Evolutionary conservation across 2,329 filamentous ascomycete genomes (phyloP).

Genomic region (Raffaelea albimanens): DNA sequence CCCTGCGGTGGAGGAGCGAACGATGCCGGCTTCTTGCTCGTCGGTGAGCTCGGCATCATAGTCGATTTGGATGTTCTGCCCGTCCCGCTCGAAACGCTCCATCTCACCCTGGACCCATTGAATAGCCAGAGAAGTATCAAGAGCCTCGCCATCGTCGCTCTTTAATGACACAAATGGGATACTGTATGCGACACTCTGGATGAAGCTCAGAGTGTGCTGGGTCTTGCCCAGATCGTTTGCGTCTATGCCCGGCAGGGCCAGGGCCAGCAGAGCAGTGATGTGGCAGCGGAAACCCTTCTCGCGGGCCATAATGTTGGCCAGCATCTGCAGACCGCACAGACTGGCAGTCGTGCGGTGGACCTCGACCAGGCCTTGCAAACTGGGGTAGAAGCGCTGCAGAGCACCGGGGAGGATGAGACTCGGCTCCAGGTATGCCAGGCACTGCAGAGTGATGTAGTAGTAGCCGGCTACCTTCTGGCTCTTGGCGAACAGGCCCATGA

Average conservation of each 20-base stretch:
- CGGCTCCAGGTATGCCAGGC: constrained; percentile 82
- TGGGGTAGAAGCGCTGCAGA: constrained; percentile 91
- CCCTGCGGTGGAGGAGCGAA: constrained; percentile 88
- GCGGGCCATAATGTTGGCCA: constrained; percentile 82
- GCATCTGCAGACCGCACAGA: constrained; percentile 81
- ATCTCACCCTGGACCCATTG: constrained; percentile 93
- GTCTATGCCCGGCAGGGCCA: constrained; percentile 91
- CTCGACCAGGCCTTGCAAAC: constrained; percentile 91
- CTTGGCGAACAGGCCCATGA: constrained; percentile 98
- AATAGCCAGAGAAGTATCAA: constrained; percentile 69
- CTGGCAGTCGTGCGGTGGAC: constrained; percentile 95
- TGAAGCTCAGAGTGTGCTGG: constrained; percentile 85
- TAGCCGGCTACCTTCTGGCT: constrained; percentile 85
- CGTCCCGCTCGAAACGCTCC: constrained; percentile 84
- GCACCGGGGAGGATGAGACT: constrained; percentile 87
- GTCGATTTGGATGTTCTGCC: constrained; percentile 74
- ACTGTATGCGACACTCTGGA: constrained; percentile 91
- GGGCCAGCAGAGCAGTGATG: constrained; percentile 83
- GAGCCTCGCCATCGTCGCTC: constrained; percentile 55
- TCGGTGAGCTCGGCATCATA: constrained; percentile 76
- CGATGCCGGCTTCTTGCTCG: constrained; percentile 75
- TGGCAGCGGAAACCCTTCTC: constrained; percentile 96
- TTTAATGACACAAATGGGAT: constrained; percentile 84
- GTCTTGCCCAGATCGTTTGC: constrained; percentile 97
- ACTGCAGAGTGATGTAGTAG: constrained; percentile 82